Percentiles rank a stretch among this genome's conserved stretches.
These are phyloP conservation scores for Macaranga tanarius DNA, from an alignment of 441 rosid species.

Conservation along the genomic window DNA sequence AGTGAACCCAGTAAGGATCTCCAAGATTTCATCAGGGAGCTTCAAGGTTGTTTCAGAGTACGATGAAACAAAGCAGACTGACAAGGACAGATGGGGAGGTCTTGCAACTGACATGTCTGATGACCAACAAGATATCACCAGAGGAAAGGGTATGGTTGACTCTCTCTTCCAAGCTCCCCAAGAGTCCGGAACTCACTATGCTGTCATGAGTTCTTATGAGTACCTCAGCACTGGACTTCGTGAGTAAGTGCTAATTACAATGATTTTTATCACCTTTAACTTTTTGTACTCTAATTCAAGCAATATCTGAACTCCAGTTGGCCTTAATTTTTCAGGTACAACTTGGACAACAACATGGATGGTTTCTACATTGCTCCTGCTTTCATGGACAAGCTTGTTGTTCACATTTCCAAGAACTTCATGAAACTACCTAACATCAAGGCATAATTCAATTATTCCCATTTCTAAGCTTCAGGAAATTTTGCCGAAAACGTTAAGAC, in stretches of 20 bases:
- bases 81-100: slow-evolving; percentile 76
- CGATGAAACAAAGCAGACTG: slow-evolving; percentile 63
- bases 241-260: slow-evolving; percentile 40
- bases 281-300: no score
- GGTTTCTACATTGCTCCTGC: slow-evolving; percentile 92
- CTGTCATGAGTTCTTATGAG: slow-evolving; percentile 71
- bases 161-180: slow-evolving; percentile 87
- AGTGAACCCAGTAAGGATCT: slow-evolving; percentile 41
- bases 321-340: slow-evolving; percentile 38
- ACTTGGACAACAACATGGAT: slow-evolving; percentile 75
- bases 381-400: slow-evolving; percentile 97
- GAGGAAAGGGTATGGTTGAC: slow-evolving; percentile 94
- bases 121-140: slow-evolving; percentile 92
- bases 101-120: slow-evolving; percentile 70
- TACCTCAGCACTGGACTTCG: slow-evolving; percentile 79
- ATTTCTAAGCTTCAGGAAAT: no score
- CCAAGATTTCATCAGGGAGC: slow-evolving; percentile 40
- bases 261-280: not conserved
- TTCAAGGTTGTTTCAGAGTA: slow-evolving; percentile 55
- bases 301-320: no score
- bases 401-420: slow-evolving; percentile 96
- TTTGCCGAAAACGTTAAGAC: no score
- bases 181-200: slow-evolving; percentile 69
- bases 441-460: slow-evolving; percentile 33
- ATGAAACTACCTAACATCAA: slow-evolving; percentile 88